These are phyloP conservation scores for Tetraselmis striata DNA, from an alignment of 139 green algal genomes.

Conservation along the genomic window DNA sequence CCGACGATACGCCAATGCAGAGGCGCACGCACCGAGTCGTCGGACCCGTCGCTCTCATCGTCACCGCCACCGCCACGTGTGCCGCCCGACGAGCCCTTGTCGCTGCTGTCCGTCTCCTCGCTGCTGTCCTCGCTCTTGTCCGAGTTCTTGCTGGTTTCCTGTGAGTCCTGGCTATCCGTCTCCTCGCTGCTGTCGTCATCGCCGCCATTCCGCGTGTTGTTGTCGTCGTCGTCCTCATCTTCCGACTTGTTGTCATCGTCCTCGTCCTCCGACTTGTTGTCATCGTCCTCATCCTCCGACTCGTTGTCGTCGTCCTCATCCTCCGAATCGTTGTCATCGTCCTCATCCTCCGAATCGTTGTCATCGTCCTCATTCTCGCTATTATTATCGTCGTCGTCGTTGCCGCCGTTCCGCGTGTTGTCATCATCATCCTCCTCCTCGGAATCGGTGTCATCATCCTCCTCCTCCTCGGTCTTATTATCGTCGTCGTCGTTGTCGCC, in stretches of 20 bases:
- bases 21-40: no score
- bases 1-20: no score
- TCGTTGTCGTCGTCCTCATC: constrained; percentile 14
- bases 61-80: no score
- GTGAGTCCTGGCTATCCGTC: no score
- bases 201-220: no score
- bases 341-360: constrained; percentile 11
- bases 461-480: background rate
- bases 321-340: constrained; percentile 5
- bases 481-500: background rate
- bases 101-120: no score
- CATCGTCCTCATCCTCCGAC: constrained; percentile 5
- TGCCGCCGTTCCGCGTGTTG: constrained; percentile 1
- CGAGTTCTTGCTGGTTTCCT: no score
- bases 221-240: constrained; percentile 12
- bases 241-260: constrained; percentile 9
- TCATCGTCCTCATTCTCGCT: constrained; percentile 10
- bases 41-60: no score
- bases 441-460: background rate
- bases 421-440: constrained; percentile 8
- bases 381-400: constrained; percentile 10
- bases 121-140: no score
- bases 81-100: no score
- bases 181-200: constrained; percentile 1
- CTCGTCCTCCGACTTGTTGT: constrained; percentile 6